Evolutionary conservation across 2,329 filamentous ascomycete genomes (phyloP), one percentile per base, ranked within the genome.

Genomic region (Neurospora sp.): DNA sequence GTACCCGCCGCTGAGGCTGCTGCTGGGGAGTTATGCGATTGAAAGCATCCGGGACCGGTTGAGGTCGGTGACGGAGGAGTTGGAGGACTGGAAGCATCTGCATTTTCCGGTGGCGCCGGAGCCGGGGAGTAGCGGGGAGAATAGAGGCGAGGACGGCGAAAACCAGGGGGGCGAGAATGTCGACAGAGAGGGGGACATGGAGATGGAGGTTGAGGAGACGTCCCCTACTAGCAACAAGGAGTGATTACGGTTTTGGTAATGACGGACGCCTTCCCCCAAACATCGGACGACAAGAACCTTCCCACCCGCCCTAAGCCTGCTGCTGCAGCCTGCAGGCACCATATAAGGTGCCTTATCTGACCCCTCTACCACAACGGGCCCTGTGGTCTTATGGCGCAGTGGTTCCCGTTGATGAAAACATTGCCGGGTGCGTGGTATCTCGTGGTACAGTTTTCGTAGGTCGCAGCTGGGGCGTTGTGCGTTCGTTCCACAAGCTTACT

Each of bases 1-100:
- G n/a, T 97, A 93, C 78, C 96, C 96, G 67, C 96, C 96, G 0
- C 79, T 98, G 73, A 83, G 96, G 40, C 81, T 99, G 70, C 82
- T 97, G n/a, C 81, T 98, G 33, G 96, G 96, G 0, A 96, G 90
- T 73, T 98, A 97, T 81, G 95, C 96, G 1, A 95, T 98, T 43
- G 95, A 99, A 79, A 97, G 94, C 79, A 96, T 98, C 67, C 85
- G 96, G 17, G 96, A 99, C 81, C 86, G 95, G 23, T 81, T 98
- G 77, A 87, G 93, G 74, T 95, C 91, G 72, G 92, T 98, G 52
- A 97, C 94, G 12, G 96, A 98, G 80, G 96, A 99, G 82, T 87
- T 96, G 74, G 93, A 96, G 81, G 93, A 96, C 77, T 97, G 93
- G 92, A 96, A 94, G 76, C 90, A 95, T 77, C 82, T 96, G 38